Base-by-base conservation (phyloP, 2,329 filamentous ascomycete species). In the Ambrosiella xylebori region DNA sequence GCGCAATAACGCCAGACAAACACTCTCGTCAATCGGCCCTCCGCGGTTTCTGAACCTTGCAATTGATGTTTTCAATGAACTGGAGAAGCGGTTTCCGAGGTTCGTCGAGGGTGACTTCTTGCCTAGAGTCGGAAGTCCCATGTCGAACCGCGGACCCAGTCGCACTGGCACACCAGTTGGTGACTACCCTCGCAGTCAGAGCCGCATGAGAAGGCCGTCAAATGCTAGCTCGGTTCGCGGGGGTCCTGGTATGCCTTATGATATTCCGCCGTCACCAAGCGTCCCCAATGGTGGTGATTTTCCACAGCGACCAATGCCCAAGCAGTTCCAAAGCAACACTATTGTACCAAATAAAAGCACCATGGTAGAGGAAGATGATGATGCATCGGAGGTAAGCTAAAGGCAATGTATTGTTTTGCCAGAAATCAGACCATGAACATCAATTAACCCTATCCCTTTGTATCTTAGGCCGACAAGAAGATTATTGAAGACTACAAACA, bases 261-360 rank as follows among this genome's bases (percentile, higher is more conserved):
- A 71, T 44, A 76, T 81, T 52, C 83, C 79, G 61, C 75, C 77
- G 9, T 84, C 81, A 9, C 81, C 81, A 7, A 75, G 76, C 56
- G 62, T 79, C 54, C 56, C 59, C 27, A 74, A 74, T 6, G 76
- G 76, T 52, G 81, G 82, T 64, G 82, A 85, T 56, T 85, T 82
- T 63, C 84, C 85, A 47, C 44, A 50, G 35, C 78, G 87, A 51
- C 90, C 90, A 3, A 80, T 87, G 63, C 85, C 87, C 13, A 95
- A 94, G 67, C 89, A 89, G 41, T 89, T 95, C 63, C 90, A 95
- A 67, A 91, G 86, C 67, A 97, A 95, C 67, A 97, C 89, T 0
- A 95, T 97, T 65, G 86, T 97, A 38, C 93, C 93, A 0, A 97
- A 96, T 68, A 98, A 97, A 72, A 95, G 91, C 65, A 96, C 87